Conservation (phyloP, 2,329 filamentous ascomycete species). For the Aspergillus novoparasiticus region DNA sequence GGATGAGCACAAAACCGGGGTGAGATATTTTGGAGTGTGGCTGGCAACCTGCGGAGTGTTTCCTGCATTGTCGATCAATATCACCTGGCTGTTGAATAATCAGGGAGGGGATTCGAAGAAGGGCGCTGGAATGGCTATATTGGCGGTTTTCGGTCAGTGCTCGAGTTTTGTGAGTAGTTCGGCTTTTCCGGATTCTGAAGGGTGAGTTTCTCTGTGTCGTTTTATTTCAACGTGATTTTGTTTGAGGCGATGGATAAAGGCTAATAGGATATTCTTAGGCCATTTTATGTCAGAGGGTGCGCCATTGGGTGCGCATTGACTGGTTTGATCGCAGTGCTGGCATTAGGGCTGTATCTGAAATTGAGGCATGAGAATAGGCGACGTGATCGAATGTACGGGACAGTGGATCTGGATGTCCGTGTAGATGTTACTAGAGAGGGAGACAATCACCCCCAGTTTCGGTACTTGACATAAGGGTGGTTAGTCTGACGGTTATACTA, state of each 20-base stretch:
- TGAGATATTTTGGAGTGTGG: constrained; percentile 43
- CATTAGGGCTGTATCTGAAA: constrained; percentile 20
- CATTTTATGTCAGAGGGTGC: constrained; percentile 25
- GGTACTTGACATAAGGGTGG: constrained; percentile 22
- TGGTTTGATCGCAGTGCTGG: constrained; percentile 25
- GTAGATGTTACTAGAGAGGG: constrained; percentile 29
- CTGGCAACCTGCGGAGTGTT: constrained; percentile 35
- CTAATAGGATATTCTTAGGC: constrained; percentile 3
- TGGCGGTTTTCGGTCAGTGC: constrained; percentile 28
- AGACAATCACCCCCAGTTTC: constrained; percentile 24
- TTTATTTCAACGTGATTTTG: background rate
- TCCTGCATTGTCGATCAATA: constrained; percentile 25
- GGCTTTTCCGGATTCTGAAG: constrained; percentile 26
- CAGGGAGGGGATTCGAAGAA: constrained; percentile 29
- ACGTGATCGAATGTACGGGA: constrained; percentile 25
- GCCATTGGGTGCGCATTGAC: constrained; percentile 27
- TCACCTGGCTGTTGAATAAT: constrained; percentile 32
- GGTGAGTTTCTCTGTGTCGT: background rate
- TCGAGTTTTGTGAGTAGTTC: constrained; percentile 28
- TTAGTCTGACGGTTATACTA: background rate
- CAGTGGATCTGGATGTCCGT: constrained; percentile 15
- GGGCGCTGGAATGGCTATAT: constrained; percentile 26
- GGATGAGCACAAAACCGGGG: constrained; percentile 27
- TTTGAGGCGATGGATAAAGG: background rate
- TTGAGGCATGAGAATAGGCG: constrained; percentile 23